Conservation (phyloP, 129 eudicot genomes). For the Centrapalus pauciflorus region DNA sequence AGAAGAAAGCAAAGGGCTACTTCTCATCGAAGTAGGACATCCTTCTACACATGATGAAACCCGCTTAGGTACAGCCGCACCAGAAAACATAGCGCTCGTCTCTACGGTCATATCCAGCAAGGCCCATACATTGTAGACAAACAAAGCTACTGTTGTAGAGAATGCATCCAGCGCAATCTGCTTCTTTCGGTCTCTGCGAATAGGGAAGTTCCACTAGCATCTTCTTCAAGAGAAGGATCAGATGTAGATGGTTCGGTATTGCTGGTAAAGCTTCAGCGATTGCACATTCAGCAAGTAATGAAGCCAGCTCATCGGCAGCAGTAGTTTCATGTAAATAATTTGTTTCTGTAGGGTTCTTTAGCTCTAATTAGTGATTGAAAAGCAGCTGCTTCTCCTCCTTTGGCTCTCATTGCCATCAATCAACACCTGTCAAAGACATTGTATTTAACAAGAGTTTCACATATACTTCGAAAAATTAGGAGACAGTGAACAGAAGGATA, state of each 20-base stretch:
- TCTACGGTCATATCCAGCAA: constrained; percentile 61
- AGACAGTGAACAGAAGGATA: background rate
- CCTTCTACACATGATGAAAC: background rate
- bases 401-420: constrained; percentile 58
- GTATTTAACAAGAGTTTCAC: background rate
- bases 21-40: constrained; percentile 9
- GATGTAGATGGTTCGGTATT: constrained; percentile 9
- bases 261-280: constrained; percentile 53
- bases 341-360: constrained; percentile 55
- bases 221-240: constrained; percentile 31
- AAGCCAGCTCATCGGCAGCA: constrained; percentile 74
- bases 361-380: constrained; percentile 52
- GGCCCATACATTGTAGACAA: constrained; percentile 78
- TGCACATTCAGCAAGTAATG: constrained; percentile 84
- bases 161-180: constrained; percentile 72
- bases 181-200: constrained; percentile 65
- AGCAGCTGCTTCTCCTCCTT: constrained; percentile 74
- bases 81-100: constrained; percentile 80
- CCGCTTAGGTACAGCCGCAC: constrained; percentile 40
- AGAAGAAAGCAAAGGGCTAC: background rate
- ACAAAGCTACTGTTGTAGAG: constrained; percentile 80
- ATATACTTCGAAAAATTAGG: background rate
- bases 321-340: constrained; percentile 47
- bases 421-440: constrained; percentile 42
- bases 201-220: constrained; percentile 48